Base-by-base conservation (phyloP, 768 basidiomycete genomes). In the Xanthoconium purpureum region DNA sequence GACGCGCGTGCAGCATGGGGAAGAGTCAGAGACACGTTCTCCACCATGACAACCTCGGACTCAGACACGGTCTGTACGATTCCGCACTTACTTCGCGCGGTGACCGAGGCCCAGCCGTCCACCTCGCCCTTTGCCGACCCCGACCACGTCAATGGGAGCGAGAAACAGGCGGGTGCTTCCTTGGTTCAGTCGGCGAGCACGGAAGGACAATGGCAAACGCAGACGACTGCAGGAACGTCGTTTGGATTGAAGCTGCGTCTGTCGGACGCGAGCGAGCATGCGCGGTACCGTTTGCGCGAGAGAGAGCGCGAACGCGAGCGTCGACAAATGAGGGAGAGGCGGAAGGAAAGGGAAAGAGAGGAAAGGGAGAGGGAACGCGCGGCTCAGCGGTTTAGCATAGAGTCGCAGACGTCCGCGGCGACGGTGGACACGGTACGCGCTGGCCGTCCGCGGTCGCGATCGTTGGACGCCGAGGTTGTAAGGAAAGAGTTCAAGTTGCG, bases 181-280 rank as follows among this genome's bases (percentile, higher is more conserved):
- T 5, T n/a, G 20, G 37, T 10, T 8, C 35, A 12, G 48, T 28
- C 53, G 13, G 36, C 15, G 15, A 11, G 28, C 28, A 18, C 24
- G 35, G 42, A 36, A 1, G 40, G 40, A 24, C 38, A 32, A 20
- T 5, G 6, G 3, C 18, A 29, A 17, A 18, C 2, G 15, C 28
- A n/a, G 18, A 28, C 36, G 5, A 39, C 44, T 0, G 7, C 18
- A 14, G 65, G 65, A 1, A 66, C 62, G 0, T 0, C 28, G 38
- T 32, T 65, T 32, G 65, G 60, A 7, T 28, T 66, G 36, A 65
- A 55, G 28, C 2, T 66, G 24, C 66, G 66, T 35, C 38, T 65
- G 35, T 66, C 66, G 44, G 63, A 67, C 33, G 66, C 66, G 28
- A 66, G 63, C 50, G 63, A 68, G 43, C 63, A 63, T 30, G 63